phyloP scores from a whole-genome alignment of 305 asterid species.

The Rubia peregrina region DNA sequence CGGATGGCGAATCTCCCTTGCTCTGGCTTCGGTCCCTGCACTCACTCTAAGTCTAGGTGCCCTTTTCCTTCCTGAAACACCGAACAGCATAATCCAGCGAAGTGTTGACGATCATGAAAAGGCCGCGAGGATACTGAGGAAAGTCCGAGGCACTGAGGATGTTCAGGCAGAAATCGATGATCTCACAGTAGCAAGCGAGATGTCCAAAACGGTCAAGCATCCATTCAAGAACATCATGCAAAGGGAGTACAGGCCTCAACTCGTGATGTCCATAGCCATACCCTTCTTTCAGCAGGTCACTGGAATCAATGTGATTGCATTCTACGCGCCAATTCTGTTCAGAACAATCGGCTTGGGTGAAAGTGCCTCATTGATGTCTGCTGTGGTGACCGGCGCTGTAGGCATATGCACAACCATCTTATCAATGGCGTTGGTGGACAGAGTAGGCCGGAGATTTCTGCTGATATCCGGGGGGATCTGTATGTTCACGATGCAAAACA shows the following conservation, averaged over 20 bases:
- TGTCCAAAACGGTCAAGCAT: conserved; percentile 30
- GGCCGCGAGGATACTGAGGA: conserved; percentile 28
- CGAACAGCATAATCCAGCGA: conserved; percentile 49
- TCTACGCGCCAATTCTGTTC: conserved; percentile 52
- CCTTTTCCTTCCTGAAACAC: conserved; percentile 53
- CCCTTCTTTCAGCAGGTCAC: conserved; percentile 58
- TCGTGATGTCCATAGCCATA: conserved; percentile 38
- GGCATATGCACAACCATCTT: conserved; percentile 24
- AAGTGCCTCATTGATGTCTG: conserved; percentile 48
- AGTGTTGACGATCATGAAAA: conserved; percentile 21
- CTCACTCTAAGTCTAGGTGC: conserved; percentile 36
- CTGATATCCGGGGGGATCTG: conserved; percentile 34
- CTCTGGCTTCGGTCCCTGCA: conserved; percentile 40
- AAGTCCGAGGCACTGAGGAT: conserved; percentile 38
- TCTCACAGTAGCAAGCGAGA: conserved; percentile 35
- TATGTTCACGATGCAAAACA: conserved; percentile 34
- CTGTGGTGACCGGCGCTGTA: conserved; percentile 38
- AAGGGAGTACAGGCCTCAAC: conserved; percentile 44
- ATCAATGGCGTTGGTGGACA: conserved; percentile 38
- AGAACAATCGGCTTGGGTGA: conserved; percentile 43
- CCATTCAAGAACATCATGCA: conserved; percentile 34
- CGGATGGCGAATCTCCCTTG: conserved; percentile 53
- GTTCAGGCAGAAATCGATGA: conserved; percentile 54
- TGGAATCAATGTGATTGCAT: conserved; percentile 49
- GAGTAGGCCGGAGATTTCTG: conserved; percentile 35